A percentile compares a stretch with the other conserved stretches of the same genome.
Conservation (phyloP, 2,329 filamentous ascomycete species). For the Fusarium sambucinum region DNA sequence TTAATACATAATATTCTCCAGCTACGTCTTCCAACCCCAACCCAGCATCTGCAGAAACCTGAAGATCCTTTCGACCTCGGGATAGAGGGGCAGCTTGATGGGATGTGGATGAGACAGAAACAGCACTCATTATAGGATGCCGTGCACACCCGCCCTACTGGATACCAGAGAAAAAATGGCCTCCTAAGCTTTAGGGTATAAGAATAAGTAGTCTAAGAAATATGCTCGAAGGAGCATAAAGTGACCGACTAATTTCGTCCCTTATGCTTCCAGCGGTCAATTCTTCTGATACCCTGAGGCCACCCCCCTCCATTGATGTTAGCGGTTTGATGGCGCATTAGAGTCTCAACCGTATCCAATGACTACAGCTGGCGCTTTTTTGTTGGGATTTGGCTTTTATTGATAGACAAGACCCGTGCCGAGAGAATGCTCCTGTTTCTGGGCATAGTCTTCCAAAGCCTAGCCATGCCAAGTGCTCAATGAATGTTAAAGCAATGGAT, state of each 20-base stretch:
- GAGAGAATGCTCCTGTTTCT: background rate
- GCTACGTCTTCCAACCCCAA: conserved; percentile 19
- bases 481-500: background rate
- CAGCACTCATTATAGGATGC: background rate
- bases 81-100: conserved; percentile 3
- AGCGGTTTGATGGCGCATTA: conserved; percentile 13
- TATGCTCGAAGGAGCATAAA: too few relatives aligned
- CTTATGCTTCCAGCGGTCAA: too few relatives aligned
- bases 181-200: too few relatives aligned
- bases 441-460: background rate
- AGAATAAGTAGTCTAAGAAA: too few relatives aligned
- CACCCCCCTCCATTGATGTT: background rate
- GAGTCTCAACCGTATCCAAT: conserved; percentile 34
- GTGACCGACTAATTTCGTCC: too few relatives aligned
- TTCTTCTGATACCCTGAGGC: too few relatives aligned
- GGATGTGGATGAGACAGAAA: conserved; percentile 1
- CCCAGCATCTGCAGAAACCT: conserved; percentile 20
- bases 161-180: too few relatives aligned
- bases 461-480: background rate
- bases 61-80: conserved; percentile 40
- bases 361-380: conserved; percentile 23
- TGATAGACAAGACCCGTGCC: background rate
- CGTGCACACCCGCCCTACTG: conserved; percentile 19
- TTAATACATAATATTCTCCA: background rate
- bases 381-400: conserved; percentile 36